Conservation (phyloP, 352 stramenopile genomes). For the Phytopythium ostracodes region DNA sequence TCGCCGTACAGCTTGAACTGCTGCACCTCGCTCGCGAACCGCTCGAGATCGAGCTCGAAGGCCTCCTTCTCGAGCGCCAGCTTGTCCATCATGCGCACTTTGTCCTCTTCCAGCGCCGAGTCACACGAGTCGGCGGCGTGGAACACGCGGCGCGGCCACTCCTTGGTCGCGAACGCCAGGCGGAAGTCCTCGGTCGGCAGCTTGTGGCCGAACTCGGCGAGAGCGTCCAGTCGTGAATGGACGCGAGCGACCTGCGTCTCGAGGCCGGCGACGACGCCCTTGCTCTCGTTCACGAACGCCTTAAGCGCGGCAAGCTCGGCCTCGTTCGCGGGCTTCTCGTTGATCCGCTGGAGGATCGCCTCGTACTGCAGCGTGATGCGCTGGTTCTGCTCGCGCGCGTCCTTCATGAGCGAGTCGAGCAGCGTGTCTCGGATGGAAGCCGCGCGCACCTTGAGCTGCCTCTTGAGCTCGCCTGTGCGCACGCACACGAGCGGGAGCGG, state of each 20-base stretch:
- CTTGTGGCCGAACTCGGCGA: conserved; percentile 84
- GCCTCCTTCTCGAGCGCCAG: conserved; percentile 89
- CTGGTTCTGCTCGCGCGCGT: conserved; percentile 79
- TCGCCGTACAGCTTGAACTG: conserved; percentile 87
- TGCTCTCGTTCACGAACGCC: conserved; percentile 85
- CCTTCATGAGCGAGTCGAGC: conserved; percentile 76
- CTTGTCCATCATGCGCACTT: conserved; percentile 93
- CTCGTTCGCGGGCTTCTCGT: conserved; percentile 91
- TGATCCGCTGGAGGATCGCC: conserved; percentile 84
- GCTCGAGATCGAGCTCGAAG: conserved; percentile 81
- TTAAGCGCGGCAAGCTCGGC: conserved; percentile 87
- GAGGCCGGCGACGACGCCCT: conserved; percentile 69
- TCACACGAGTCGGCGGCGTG: conserved; percentile 82
- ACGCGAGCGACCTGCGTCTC: conserved; percentile 74
- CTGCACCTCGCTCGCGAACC: conserved; percentile 88
- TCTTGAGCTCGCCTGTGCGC: conserved; percentile 59
- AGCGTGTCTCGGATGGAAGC: conserved; percentile 72
- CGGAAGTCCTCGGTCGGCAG: conserved; percentile 88
- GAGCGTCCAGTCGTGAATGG: conserved; percentile 60
- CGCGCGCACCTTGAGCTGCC: conserved; percentile 61
- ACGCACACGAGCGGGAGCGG: conserved; percentile 82
- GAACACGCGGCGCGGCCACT: conserved; percentile 80
- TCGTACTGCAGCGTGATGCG: conserved; percentile 89
- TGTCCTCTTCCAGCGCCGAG: conserved; percentile 88
- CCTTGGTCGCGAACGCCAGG: conserved; percentile 87